phyloP scores from a whole-genome alignment of 495 filamentous ascomycete species.

The Penicillium fimorum region DNA sequence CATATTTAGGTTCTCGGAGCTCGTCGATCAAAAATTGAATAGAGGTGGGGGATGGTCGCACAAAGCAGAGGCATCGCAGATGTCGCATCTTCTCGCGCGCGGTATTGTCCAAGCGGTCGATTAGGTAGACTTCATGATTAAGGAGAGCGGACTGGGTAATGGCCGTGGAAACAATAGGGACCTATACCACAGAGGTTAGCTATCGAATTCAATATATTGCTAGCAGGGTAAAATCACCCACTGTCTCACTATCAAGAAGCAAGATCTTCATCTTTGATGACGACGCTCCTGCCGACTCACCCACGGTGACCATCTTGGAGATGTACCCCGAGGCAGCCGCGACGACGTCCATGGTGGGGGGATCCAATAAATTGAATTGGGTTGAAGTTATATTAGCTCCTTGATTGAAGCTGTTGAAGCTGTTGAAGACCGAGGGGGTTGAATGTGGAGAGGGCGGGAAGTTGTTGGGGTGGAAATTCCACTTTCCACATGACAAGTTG shows the following conservation, averaged over 20 bases:
- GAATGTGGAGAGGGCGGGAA: conserved; percentile 27
- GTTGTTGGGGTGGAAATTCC: conserved; percentile 24
- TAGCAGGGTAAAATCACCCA: conserved; percentile 44
- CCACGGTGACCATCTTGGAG: conserved; percentile 91
- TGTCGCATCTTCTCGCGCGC: conserved; percentile 98
- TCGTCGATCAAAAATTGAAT: conserved; percentile 94
- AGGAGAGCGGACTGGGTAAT: conserved; percentile 95
- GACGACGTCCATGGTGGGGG: conserved; percentile 78
- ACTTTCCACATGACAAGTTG: conserved; percentile 32
- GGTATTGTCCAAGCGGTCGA: conserved; percentile 88
- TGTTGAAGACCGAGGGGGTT: conserved; percentile 9
- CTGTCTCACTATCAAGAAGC: conserved; percentile 90
- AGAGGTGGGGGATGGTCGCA: conserved; percentile 85
- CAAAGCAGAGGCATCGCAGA: conserved; percentile 87
- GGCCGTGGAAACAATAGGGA: conserved; percentile 88
- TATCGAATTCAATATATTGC: background rate
- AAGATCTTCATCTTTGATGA: conserved; percentile 99
- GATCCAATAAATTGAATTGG: background rate
- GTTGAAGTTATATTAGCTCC: background rate
- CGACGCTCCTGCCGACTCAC: conserved; percentile 68
- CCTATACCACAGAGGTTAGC: conserved; percentile 42
- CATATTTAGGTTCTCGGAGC: conserved; percentile 93
- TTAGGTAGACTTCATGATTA: conserved; percentile 96
- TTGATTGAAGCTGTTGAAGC: background rate
- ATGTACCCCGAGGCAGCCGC: conserved; percentile 92